Evolutionary conservation across 2,329 filamentous ascomycete genomes (phyloP).

Genomic region (Phaeosphaeriaceae sp.): DNA sequence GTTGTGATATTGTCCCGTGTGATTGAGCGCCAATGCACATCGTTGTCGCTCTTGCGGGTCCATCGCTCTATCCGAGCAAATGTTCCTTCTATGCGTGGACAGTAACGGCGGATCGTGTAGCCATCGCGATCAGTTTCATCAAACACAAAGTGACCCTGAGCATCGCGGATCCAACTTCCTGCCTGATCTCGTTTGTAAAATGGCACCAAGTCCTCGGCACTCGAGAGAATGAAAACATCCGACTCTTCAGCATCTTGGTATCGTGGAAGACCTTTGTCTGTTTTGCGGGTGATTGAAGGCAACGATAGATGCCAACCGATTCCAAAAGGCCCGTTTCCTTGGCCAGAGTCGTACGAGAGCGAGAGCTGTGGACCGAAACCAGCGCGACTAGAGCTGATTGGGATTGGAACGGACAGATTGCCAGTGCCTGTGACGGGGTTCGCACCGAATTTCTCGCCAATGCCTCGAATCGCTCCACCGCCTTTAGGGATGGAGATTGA

Average conservation of each 20-base stretch:
- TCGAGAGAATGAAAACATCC: slow-evolving; percentile 32
- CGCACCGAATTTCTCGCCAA: slow-evolving; percentile 12
- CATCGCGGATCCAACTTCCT: background rate
- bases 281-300: slow-evolving; percentile 28
- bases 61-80: slow-evolving; percentile 23
- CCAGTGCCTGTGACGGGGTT: slow-evolving; percentile 12
- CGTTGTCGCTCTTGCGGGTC: background rate
- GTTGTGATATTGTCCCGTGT: slow-evolving; percentile 15
- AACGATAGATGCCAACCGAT: slow-evolving; percentile 35
- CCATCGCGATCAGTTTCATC: background rate
- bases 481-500: slow-evolving; percentile 8
- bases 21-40: slow-evolving; percentile 27
- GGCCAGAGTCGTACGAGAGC: slow-evolving; percentile 34
- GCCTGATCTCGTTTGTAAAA: background rate
- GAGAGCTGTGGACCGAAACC: slow-evolving; percentile 12
- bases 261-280: slow-evolving; percentile 26
- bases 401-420: slow-evolving; percentile 11
- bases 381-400: slow-evolving; percentile 7
- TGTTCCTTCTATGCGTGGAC: slow-evolving; percentile 16
- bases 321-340: slow-evolving; percentile 38
- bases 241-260: slow-evolving; percentile 20
- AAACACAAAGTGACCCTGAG: background rate
- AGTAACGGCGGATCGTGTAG: slow-evolving; percentile 20
- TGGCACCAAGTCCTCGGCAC: slow-evolving; percentile 37
- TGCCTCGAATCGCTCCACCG: slow-evolving; percentile 5